These are phyloP conservation scores for Grammothele lineata DNA, from an alignment of 768 basidiomycete genomes.

Conservation along the genomic window DNA sequence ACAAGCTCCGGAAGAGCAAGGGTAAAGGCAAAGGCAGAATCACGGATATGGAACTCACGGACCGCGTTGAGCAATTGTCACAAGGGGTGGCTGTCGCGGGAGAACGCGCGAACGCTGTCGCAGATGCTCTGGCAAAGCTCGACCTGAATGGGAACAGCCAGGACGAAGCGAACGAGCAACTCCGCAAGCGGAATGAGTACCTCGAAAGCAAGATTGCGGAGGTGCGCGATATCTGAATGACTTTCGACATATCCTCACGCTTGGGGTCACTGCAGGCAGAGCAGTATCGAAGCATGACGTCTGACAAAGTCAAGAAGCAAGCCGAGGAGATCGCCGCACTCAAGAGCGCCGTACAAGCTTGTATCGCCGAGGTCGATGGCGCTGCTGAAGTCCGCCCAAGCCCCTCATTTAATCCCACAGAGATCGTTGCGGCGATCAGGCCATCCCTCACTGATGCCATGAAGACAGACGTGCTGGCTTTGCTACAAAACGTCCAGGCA, in stretches of 20 bases:
- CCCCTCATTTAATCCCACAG: constrained; percentile 9
- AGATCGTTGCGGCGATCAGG: constrained; percentile 12
- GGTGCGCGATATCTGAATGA: constrained; percentile 13
- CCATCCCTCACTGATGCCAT: constrained; percentile 15
- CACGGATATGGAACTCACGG: constrained; percentile 4
- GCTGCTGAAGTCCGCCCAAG: too few relatives aligned
- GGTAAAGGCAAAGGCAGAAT: too few relatives aligned
- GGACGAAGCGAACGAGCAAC: constrained; percentile 1
- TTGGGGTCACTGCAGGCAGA: constrained; percentile 9
- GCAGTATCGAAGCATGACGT: constrained; percentile 1
- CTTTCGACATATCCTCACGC: not conserved
- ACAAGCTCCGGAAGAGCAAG: too few relatives aligned
- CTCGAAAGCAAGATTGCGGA: constrained; percentile 13
- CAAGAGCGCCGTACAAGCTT: constrained; percentile 16
- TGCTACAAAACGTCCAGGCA: constrained; percentile 11
- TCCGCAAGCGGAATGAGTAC: constrained; percentile 18
- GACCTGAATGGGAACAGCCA: not conserved
- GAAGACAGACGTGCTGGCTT: constrained; percentile 16
- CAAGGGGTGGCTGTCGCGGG: not conserved
- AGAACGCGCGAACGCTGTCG: not conserved
- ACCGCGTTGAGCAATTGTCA: constrained; percentile 1
- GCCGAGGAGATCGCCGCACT: constrained; percentile 17
- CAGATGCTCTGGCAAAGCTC: not conserved
- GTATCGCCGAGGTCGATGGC: constrained; percentile 11
- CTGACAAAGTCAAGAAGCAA: constrained; percentile 7